These are phyloP conservation scores for Lecanicillium sp. DNA, from an alignment of 2,329 filamentous ascomycete species.

Conservation along the genomic window DNA sequence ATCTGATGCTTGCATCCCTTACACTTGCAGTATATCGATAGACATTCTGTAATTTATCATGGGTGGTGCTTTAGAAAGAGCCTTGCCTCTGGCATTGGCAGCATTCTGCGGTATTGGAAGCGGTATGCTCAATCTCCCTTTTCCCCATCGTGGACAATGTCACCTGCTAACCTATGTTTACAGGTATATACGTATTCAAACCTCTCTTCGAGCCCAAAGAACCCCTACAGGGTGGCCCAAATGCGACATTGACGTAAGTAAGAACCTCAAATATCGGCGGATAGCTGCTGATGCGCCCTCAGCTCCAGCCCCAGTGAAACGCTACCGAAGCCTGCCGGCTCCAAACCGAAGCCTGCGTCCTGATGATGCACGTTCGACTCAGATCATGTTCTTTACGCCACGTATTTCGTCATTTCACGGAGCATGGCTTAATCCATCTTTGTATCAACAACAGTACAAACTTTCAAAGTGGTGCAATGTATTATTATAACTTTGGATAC, in stretches of 20 bases:
- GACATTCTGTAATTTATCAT: not conserved
- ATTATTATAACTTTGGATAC: not conserved
- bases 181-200: slow-evolving; percentile 34
- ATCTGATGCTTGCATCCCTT: too few species aligned
- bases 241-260: too few species aligned
- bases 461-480: not conserved
- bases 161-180: not conserved
- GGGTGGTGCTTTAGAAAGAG: slow-evolving; percentile 28
- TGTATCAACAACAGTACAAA: too few species aligned
- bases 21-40: too few species aligned
- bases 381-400: too few species aligned
- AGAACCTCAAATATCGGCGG: too few species aligned
- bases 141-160: not conserved
- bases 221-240: too few species aligned
- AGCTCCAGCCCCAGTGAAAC: too few species aligned
- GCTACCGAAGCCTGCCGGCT: not conserved
- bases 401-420: too few species aligned
- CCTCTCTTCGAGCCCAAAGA: slow-evolving; percentile 25
- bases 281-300: too few species aligned
- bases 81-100: slow-evolving; percentile 29
- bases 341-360: slow-evolving; percentile 2
- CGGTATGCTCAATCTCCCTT: slow-evolving; percentile 24
- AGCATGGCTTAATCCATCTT: too few species aligned
- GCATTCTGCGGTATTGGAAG: slow-evolving; percentile 32
- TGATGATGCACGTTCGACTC: too few species aligned